phyloP scores from a whole-genome alignment of 495 filamentous ascomycete genomes.

The Apodospora peruviana region DNA sequence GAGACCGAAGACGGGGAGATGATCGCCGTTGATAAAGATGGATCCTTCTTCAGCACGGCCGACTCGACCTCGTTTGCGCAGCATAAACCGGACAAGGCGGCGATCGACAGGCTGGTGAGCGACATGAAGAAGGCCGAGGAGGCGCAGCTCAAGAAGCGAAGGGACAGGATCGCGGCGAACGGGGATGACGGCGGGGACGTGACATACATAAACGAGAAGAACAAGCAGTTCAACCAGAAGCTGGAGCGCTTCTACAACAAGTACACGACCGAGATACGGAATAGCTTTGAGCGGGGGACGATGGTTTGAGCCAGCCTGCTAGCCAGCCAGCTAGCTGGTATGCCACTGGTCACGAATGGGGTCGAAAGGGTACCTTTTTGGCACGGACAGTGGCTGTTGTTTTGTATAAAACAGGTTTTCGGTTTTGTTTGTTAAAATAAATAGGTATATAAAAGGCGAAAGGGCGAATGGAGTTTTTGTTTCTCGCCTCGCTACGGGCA shows the following conservation, averaged over 20 bases:
- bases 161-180: slow-evolving; percentile 67
- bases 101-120: slow-evolving; percentile 81
- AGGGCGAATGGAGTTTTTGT: background rate
- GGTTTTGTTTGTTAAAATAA: slow-evolving; percentile 7
- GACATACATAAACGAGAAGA: slow-evolving; percentile 99
- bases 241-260: slow-evolving; percentile 94
- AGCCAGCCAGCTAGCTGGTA: background rate
- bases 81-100: slow-evolving; percentile 81
- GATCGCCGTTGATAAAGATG: slow-evolving; percentile 85
- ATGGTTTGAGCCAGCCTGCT: slow-evolving; percentile 53
- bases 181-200: slow-evolving; percentile 77
- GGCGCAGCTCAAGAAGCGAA: slow-evolving; percentile 72
- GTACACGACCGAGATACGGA: slow-evolving; percentile 95
- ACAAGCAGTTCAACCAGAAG: slow-evolving; percentile 99
- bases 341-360: no score
- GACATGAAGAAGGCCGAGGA: slow-evolving; percentile 90
- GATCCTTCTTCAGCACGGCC: slow-evolving; percentile 81
- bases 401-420: no score
- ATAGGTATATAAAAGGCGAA: background rate
- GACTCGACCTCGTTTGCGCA: slow-evolving; percentile 75
- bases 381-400: no score
- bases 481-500: background rate
- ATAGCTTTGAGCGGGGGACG: slow-evolving; percentile 96
- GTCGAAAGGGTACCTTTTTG: no score
- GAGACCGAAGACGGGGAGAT: slow-evolving; percentile 93